Base-by-base conservation (phyloP, 768 basidiomycete genomes). In the Lactarius sanguifluus region DNA sequence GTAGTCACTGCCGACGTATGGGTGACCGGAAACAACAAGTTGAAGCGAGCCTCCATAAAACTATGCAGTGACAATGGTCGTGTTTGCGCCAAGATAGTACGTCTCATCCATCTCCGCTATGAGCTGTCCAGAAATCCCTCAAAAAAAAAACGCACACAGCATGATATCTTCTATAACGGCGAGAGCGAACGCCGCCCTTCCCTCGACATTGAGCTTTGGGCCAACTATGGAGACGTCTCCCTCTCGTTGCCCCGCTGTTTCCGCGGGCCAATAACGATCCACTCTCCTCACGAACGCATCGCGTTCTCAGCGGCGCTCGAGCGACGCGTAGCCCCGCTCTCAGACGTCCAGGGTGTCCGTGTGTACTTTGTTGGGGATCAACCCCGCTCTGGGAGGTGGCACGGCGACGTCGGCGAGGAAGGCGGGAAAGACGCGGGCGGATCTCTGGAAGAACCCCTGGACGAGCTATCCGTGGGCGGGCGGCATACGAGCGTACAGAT, bases 241-340 rank as follows among this genome's bases (percentile, higher is more conserved):
- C 18, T 66, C 60, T 50, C 65, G 5, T 56, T 66, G 12, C 65
- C 60, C 5, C 65, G 20, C 43, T 30, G 15, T 34, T 66, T 66
- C 45, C 60, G 55, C 5, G 56, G 65, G n/a, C 54, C 55, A 10
- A 57, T 61, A 5, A 62, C 59, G 2, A 66, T 66, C 45, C 34
- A 30, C 43, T 38, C 60, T 8, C 2, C 23, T n/a, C 43, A 66
- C 45, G 60, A 52, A 50, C 56, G 60, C 3, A 16, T 62, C 10
- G 20, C 36, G 9, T 47, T 66, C 34, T 66, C 65, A 30, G 36
- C 60, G 23, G 55, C 25, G 15, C 40, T 66, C 20, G 9, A n/a
- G 38, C 13, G 57, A 40, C 23, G 36, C 20, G 32, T 32, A 1
- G 45, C 59, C 20, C 60, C 34, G 45, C 20, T 57, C 10, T 61